Evolutionary conservation across 2,329 filamentous ascomycete species (phyloP).

Genomic region (Ophiostoma pallidulum): DNA sequence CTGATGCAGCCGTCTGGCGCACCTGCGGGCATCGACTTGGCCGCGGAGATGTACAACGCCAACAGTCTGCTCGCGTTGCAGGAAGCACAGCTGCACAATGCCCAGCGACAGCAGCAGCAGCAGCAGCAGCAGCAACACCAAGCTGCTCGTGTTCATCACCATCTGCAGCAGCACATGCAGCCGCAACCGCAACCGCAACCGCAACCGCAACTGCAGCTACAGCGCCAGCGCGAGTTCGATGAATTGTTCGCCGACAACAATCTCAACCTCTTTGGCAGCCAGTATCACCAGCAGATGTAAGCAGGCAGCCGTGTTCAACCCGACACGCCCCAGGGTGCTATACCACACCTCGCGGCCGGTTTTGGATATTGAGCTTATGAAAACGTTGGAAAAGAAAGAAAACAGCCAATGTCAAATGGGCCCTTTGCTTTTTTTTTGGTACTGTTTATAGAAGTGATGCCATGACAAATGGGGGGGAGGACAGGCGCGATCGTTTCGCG

Average conservation of each 20-base stretch:
- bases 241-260: slow-evolving; percentile 6
- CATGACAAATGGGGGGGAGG: too few relatives aligned
- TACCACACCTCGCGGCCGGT: too few relatives aligned
- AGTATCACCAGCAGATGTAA: slow-evolving; percentile 1
- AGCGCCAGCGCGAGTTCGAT: slow-evolving; percentile 4
- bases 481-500: too few relatives aligned
- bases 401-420: too few relatives aligned
- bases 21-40: slow-evolving; percentile 11
- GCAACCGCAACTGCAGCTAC: slow-evolving; percentile 6
- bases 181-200: slow-evolving; percentile 1
- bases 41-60: slow-evolving; percentile 14
- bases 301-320: too few relatives aligned
- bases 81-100: slow-evolving; percentile 8
- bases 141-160: slow-evolving; percentile 5
- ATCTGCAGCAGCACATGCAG: slow-evolving; percentile 4
- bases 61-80: slow-evolving; percentile 13
- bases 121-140: too few relatives aligned
- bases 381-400: too few relatives aligned
- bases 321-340: too few relatives aligned
- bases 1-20: slow-evolving; percentile 13
- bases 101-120: slow-evolving; percentile 11
- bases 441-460: too few relatives aligned
- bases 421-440: too few relatives aligned
- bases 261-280: slow-evolving; percentile 9
- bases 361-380: too few relatives aligned